A percentile compares a stretch with the other conserved stretches of the same genome.
These are phyloP conservation scores for Cornus suecica DNA, from an alignment of 148 eudicot genomes.

Conservation along the genomic window DNA sequence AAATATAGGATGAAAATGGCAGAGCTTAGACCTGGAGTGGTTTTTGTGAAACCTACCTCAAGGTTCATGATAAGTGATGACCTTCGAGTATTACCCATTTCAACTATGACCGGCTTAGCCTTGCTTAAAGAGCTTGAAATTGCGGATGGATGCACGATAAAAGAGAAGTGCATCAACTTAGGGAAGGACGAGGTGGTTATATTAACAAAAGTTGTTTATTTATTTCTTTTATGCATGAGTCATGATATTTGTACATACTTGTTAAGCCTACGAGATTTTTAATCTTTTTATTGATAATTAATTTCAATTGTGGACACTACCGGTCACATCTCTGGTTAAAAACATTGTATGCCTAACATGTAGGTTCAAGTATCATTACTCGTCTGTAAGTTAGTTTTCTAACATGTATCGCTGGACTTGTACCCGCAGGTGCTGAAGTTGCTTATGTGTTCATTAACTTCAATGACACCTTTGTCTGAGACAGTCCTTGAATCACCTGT, in stretches of 20 bases:
- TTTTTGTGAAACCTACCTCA: neutral
- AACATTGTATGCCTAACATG: no score
- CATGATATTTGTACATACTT: no score
- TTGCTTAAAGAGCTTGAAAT: neutral
- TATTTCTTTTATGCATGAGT: no score
- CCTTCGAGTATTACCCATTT: neutral
- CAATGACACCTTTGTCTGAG: neutral
- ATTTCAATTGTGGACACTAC: no score
- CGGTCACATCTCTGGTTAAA: no score
- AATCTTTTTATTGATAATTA: no score
- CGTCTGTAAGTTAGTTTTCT: no score
- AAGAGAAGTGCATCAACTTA: neutral
- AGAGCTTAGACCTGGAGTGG: no score
- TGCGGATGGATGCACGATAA: neutral
- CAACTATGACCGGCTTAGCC: neutral
- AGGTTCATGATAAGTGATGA: constrained; percentile 4
- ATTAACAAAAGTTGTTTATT: neutral
- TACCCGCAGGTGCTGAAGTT: neutral
- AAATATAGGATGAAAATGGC: no score
- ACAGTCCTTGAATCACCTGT: neutral
- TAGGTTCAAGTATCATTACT: no score
- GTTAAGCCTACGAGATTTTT: no score
- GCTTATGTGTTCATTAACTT: neutral
- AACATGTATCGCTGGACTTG: neutral
- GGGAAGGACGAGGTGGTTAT: constrained; percentile 5